Evolutionary conservation across 306 rosid genomes (phyloP).

Genomic region (Casuarina glauca): DNA sequence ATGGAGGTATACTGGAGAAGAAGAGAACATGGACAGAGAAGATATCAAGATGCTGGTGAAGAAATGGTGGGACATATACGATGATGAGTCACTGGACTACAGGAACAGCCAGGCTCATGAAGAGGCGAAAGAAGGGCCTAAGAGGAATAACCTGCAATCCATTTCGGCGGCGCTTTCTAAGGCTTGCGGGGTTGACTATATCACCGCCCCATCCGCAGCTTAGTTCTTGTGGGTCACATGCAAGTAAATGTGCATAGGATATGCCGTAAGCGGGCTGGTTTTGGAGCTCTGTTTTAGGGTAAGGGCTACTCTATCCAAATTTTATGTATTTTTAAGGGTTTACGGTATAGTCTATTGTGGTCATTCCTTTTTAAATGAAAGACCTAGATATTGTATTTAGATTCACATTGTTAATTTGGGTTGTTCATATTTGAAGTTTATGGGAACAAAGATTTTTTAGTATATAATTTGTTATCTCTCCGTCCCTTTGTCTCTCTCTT

Average conservation of each 20-base stretch:
- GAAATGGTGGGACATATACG: constrained; percentile 78
- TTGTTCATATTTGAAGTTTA: not conserved
- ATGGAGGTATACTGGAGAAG: constrained; percentile 81
- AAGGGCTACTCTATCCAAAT: not conserved
- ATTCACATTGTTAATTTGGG: not conserved
- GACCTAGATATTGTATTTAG: too few relatives aligned
- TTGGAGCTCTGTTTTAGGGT: not conserved
- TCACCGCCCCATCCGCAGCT: constrained; percentile 57
- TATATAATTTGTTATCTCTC: not conserved
- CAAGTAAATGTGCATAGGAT: not conserved
- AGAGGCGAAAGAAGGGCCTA: constrained; percentile 2
- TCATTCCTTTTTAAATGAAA: too few relatives aligned
- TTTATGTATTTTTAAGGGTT: too few relatives aligned
- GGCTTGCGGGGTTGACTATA: constrained; percentile 21
- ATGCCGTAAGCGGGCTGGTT: not conserved
- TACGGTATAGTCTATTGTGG: too few relatives aligned
- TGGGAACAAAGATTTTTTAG: not conserved
- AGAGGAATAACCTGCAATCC: constrained; percentile 7
- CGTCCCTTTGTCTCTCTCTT: not conserved
- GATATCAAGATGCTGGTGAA: constrained; percentile 68
- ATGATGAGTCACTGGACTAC: constrained; percentile 65
- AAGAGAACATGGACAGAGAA: constrained; percentile 75
- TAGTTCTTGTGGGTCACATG: constrained; percentile 7
- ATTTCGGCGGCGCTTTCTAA: constrained; percentile 23
- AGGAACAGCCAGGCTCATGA: constrained; percentile 3